A percentile compares a stretch with the other conserved stretches of the same genome.
Conservation (phyloP, 352 stramenopile genomes). For the Nannochloropsis limnetica region DNA sequence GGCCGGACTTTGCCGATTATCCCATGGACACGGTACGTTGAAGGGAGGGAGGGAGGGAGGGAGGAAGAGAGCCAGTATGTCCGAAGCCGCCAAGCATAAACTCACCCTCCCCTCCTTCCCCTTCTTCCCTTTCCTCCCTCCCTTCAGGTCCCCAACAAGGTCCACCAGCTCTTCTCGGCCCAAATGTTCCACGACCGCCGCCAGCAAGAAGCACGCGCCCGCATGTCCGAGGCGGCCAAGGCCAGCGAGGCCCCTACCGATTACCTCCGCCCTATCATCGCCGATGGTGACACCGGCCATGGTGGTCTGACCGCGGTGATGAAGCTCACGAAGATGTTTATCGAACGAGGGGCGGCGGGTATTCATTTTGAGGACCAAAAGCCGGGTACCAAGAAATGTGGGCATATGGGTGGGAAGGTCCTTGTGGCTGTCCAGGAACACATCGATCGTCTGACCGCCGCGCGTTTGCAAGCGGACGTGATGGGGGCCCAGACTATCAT, state of each 20-base stretch:
- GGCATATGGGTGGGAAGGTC: slow-evolving; percentile 96
- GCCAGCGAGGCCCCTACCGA: slow-evolving; percentile 65
- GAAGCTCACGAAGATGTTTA: slow-evolving; percentile 97
- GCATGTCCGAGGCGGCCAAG: slow-evolving; percentile 61
- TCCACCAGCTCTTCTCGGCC: slow-evolving; percentile 91
- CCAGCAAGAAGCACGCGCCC: slow-evolving; percentile 80
- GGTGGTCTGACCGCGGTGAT: slow-evolving; percentile 89
- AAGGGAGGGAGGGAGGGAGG: background rate
- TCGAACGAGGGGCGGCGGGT: slow-evolving; percentile 88
- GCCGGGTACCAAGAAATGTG: slow-evolving; percentile 97
- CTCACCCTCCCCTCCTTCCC: background rate
- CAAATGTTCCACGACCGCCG: slow-evolving; percentile 94
- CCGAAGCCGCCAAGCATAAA: background rate
- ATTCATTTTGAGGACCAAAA: slow-evolving; percentile 97
- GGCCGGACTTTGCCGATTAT: slow-evolving; percentile 94
- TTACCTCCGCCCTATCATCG: slow-evolving; percentile 89
- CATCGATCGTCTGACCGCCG: slow-evolving; percentile 87
- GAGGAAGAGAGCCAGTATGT: background rate
- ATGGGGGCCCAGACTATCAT: slow-evolving; percentile 84
- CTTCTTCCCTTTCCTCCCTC: slow-evolving; percentile 15
- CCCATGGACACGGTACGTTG: slow-evolving; percentile 80
- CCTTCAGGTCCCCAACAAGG: slow-evolving; percentile 52
- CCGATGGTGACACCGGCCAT: slow-evolving; percentile 93
- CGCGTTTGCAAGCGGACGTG: slow-evolving; percentile 88
- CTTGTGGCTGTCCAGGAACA: slow-evolving; percentile 93